Base-by-base conservation (phyloP, 257 asterid genomes). In the Cynanchum wilfordii region DNA sequence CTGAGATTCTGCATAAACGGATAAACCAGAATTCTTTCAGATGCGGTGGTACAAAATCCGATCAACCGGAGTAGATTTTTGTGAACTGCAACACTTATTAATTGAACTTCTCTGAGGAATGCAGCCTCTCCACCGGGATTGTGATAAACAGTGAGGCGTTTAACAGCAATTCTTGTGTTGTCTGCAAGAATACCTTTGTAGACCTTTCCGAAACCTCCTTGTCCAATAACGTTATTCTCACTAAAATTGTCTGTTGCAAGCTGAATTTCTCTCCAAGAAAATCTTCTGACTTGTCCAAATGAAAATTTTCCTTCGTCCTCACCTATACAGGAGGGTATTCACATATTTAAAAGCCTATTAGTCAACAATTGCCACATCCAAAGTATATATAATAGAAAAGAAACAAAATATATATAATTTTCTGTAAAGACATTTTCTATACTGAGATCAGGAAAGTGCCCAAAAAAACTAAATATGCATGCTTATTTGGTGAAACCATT, bases 71-170 rank as follows among this genome's bases (percentile, higher is more conserved):
- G 96, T 70, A 93, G 81, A 82, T 93, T 93, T 77, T 84, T 85
- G 84, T 90, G 98, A 44, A 86, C 93, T 9, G 98, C 98, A 59
- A 87, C 90, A 75, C 97, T 93, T 65, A 90, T 93, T 79, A 93
- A 67, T 52, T 87, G 87, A 71, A 93, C 85, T 82, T 93, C 98
- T 68, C 96, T 76, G 4, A 87, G 77, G 78, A 93, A 93, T 5
- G 98, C 97, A 20, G 90, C 97, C 82, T 86, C 98, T 44, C 98
- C 98, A 58, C 97, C 97, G 4, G 93, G 94, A 74, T 89, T 90
- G 54, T 82, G 83, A 47, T 89, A 86, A 84, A 90, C 92, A 73
- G 79, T 86, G 40, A 93, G 89, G 36, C 97, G 91, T 74, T 93
- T 93, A 40, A 89, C 90, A 13, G 96, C 98, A 50, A 90, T 89